A percentile compares a stretch with the other conserved stretches of the same genome.
Conservation (phyloP, 2,329 filamentous ascomycete species). For the Xylaria sp. region DNA sequence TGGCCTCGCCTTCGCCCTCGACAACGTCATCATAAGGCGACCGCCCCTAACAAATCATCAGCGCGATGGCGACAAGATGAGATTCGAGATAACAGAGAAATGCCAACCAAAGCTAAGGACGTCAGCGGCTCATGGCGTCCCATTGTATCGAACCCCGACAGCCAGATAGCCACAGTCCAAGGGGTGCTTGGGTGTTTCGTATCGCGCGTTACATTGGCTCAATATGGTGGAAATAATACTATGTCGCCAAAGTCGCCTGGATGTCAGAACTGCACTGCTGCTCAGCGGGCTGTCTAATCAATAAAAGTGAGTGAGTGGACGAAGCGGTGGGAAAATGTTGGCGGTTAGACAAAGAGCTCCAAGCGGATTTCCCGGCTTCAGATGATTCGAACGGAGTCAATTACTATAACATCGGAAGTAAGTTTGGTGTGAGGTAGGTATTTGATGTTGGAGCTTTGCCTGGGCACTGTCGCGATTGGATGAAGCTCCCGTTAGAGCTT, state of each 20-base stretch:
- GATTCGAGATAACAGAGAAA: not conserved
- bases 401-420: not conserved
- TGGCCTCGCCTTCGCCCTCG: conserved; percentile 58
- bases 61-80: not conserved
- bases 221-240: not conserved
- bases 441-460: not conserved
- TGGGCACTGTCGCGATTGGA: not conserved
- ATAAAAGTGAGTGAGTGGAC: not conserved
- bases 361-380: not conserved
- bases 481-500: not conserved
- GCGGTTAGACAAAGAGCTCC: not conserved
- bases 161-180: not conserved
- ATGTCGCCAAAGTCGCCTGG: not conserved
- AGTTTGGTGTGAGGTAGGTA: not conserved
- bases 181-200: not conserved
- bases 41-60: conserved; percentile 58
- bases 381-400: not conserved
- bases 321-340: not conserved
- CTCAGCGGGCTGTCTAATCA: not conserved
- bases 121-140: conserved; percentile 67
- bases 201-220: conserved; percentile 19
- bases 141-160: conserved; percentile 53
- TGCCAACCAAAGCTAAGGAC: conserved; percentile 65
- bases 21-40: conserved; percentile 70
- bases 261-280: not conserved